Evolutionary conservation across 345 rosid species (phyloP), one percentile per base, ranked within the genome.

Genomic region (Psidium friedrichsthalianum): DNA sequence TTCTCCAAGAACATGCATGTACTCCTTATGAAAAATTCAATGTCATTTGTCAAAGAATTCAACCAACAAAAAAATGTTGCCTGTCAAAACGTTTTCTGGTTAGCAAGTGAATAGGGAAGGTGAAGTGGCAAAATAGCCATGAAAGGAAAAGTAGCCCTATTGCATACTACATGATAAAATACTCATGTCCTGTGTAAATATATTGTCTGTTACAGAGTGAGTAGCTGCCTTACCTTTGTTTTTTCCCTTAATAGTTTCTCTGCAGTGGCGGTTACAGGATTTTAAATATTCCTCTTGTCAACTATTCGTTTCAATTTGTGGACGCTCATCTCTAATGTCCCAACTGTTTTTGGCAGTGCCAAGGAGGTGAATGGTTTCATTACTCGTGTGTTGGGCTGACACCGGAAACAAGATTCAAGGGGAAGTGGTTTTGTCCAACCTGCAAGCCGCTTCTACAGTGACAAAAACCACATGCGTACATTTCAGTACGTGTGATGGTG

Each of bases 341-440:
- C 15, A 74, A 84, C 9, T 86, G 40, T 83, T 82, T 40, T 86
- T 59, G 56, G 83, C 92, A 96, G 99, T 97, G 99, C 90, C 96
- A 94, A 90, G 99, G 99, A 91, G 99, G 99, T 76, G 99, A 97
- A 88, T 96, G 99, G 99, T 97, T 97, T 92, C 99, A 96, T 84
- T 97, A 97, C 85, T n/a, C 95, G 3, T 97, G 99, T 49, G 99
- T 97, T 61, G 99, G 99, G 82, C 92, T 97, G 86, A 95, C 98
- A 25, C 97, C 99, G 1, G 99, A 97, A 91, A 97, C 98, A 55
- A 92, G 99, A 90, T 97, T 97, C 90, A 96, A 92, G 92, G 99
- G 98, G 76, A 97, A 97, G 88, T 97, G 99, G 99, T 97, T 93
- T 85, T 97, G 99, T 89, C 99, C 99, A 51, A 96, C 99, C 76